Evolutionary conservation across 202 grass and related monocot genomes (phyloP), one percentile per base, ranked within the genome.

Genomic region (Setaria viridis): DNA sequence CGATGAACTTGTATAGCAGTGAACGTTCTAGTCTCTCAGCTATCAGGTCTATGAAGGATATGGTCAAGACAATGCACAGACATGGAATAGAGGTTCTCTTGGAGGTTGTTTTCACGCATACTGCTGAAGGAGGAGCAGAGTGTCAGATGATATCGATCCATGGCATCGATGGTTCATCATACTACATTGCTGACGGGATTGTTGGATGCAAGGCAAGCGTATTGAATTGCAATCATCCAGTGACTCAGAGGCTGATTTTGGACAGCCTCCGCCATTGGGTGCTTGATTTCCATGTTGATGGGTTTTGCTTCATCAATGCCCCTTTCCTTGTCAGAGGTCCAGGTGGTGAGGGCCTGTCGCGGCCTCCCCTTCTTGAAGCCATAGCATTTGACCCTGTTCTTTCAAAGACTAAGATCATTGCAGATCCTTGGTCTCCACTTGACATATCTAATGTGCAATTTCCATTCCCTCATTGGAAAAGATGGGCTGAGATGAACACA

Each of bases 231-330:
- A 89, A 91, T 70, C 85, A 76, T 69, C 88, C 88, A 0, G 80
- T 98, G 64, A 86, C 94, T 47, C 90, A 95, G 84, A 89, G 81
- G 77, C 68, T 95, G 70, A 98, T 98, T 89, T 91, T 98, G 88
- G 93, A 95, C 70, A 95, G 96, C 85, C 96, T 98, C 53, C 93
- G 87, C 20, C 90, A 94, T 90, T 98, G 96, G 96, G 91, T 92
- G 45, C 60, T 93, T 62, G 96, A 98, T 64, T 98, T 94, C 81
- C 96, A 92, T 87, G 82, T 98, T 69, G 96, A 98, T 77, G 96
- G 96, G 39, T 98, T 98, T 83, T 92, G 93, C 79, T 95, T 98
- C 43, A 81, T 98, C 42, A 95, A 95, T 91, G 94, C 93, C 29
- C 92, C 91, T 82, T 84, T 89, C 70, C 91, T 99, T 46, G 81